Percentiles rank a stretch among this genome's conserved stretches.
Evolutionary conservation across 768 basidiomycete species (phyloP).

Genomic region (Suillus subluteus): DNA sequence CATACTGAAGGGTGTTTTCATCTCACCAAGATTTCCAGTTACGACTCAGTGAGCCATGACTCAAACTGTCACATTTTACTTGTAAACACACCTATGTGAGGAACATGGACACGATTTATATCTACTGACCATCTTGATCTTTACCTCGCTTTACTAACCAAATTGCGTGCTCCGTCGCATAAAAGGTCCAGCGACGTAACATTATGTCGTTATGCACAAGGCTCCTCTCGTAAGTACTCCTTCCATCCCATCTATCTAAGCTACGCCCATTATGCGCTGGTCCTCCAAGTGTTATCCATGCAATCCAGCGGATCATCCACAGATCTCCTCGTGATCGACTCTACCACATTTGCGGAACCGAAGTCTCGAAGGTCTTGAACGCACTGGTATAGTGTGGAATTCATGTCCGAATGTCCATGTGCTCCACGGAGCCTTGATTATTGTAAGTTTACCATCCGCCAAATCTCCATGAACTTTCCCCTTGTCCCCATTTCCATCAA

Average conservation of each 20-base stretch:
- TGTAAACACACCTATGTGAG: background rate
- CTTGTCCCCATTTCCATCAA: slow-evolving; percentile 4
- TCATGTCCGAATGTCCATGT: slow-evolving; percentile 1
- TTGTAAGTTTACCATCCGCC: background rate
- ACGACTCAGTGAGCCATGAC: background rate
- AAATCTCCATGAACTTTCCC: background rate
- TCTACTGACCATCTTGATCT: background rate
- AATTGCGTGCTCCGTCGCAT: background rate
- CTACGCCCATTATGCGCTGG: background rate
- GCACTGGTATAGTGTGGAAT: background rate
- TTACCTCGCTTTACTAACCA: background rate
- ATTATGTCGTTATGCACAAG: background rate
- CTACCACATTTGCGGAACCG: background rate
- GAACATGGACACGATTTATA: background rate
- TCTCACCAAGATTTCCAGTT: background rate
- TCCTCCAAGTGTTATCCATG: background rate
- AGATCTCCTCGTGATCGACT: background rate
- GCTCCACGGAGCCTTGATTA: background rate
- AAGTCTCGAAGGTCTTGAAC: background rate
- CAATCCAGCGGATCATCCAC: background rate
- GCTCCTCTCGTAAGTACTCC: background rate
- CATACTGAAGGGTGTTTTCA: background rate
- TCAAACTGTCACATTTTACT: background rate
- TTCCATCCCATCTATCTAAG: background rate
- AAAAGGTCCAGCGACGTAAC: background rate